Percentiles rank a stretch among this genome's conserved stretches.
Evolutionary conservation across 2,329 filamentous ascomycete genomes (phyloP).

Genomic region (Rhynchosporium secalis): DNA sequence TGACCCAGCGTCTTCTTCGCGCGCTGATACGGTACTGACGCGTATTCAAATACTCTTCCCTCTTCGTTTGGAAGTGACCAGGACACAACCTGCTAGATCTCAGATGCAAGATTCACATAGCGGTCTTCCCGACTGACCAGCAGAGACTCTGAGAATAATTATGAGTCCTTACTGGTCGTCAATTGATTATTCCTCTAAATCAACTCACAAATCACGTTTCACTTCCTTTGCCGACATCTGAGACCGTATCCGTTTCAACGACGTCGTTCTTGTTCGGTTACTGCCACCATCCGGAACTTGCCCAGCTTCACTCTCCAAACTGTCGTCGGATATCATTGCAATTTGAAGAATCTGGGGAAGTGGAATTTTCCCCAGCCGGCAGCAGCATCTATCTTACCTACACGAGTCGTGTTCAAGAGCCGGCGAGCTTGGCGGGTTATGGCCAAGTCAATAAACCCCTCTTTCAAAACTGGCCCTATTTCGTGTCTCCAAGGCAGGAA

Average conservation of each 20-base stretch:
- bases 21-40: constrained; percentile 21
- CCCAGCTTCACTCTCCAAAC: constrained; percentile 12
- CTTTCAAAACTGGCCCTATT: too few relatives aligned
- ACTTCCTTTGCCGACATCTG: constrained; percentile 32
- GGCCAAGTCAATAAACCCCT: too few relatives aligned
- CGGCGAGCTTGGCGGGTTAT: background rate
- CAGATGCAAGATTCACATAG: constrained; percentile 45
- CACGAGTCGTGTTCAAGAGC: background rate
- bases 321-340: constrained; percentile 15
- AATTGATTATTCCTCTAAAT: background rate
- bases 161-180: background rate
- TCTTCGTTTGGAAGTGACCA: constrained; percentile 45
- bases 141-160: constrained; percentile 37
- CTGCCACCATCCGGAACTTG: constrained; percentile 18
- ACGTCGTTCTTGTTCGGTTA: constrained; percentile 7
- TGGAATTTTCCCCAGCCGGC: constrained; percentile 7
- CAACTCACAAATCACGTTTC: constrained; percentile 32
- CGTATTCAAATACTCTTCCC: constrained; percentile 40
- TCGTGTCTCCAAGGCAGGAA: too few relatives aligned
- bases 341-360: constrained; percentile 19
- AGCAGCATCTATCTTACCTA: background rate
- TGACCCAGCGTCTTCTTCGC: too few relatives aligned
- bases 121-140: constrained; percentile 33
- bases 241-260: constrained; percentile 32
- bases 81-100: constrained; percentile 43